Percentiles rank a stretch among this genome's conserved stretches.
phyloP scores from a whole-genome alignment of 2,329 filamentous ascomycete genomes.

The Neonectria coccinea region DNA sequence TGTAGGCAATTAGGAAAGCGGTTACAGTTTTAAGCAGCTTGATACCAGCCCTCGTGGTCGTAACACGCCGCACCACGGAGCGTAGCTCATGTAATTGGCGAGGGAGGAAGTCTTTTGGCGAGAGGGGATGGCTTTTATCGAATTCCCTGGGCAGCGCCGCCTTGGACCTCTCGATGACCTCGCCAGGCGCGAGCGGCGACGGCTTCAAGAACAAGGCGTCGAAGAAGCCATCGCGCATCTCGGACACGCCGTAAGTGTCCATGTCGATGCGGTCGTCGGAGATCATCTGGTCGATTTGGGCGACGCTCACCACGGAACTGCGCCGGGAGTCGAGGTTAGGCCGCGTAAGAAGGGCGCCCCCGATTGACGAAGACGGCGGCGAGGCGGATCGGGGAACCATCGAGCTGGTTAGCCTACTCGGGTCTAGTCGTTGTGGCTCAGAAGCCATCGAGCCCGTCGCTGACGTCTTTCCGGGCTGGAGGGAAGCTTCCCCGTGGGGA shows the following conservation, averaged over 20 bases:
- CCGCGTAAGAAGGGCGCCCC: conserved; percentile 29
- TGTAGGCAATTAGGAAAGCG: conserved; percentile 68
- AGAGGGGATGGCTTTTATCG: conserved; percentile 60
- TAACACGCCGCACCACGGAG: conserved; percentile 54
- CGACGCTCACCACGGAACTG: conserved; percentile 48
- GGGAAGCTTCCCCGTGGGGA: conserved; percentile 18
- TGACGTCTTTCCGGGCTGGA: conserved; percentile 22
- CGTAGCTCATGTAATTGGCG: conserved; percentile 60
- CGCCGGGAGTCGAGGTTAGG: conserved; percentile 43
- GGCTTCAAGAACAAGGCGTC: conserved; percentile 62
- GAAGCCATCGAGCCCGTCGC: conserved; percentile 13
- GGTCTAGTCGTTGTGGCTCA: conserved; percentile 32
- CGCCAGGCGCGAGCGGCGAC: conserved; percentile 51
- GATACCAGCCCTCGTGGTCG: conserved; percentile 63
- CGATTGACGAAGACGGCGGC: conserved; percentile 16
- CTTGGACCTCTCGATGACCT: conserved; percentile 56
- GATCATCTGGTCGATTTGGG: conserved; percentile 51
- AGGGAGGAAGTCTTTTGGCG: conserved; percentile 59
- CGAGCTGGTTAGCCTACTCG: conserved; percentile 36
- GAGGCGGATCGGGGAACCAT: conserved; percentile 23
- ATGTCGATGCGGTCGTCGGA: conserved; percentile 51
- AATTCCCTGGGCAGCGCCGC: conserved; percentile 61
- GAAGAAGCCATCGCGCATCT: conserved; percentile 61
- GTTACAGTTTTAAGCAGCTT: conserved; percentile 64
- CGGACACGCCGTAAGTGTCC: conserved; percentile 57